Evolutionary conservation across 805 yeast species (phyloP).

Genomic region (Candida broadrunensis): DNA sequence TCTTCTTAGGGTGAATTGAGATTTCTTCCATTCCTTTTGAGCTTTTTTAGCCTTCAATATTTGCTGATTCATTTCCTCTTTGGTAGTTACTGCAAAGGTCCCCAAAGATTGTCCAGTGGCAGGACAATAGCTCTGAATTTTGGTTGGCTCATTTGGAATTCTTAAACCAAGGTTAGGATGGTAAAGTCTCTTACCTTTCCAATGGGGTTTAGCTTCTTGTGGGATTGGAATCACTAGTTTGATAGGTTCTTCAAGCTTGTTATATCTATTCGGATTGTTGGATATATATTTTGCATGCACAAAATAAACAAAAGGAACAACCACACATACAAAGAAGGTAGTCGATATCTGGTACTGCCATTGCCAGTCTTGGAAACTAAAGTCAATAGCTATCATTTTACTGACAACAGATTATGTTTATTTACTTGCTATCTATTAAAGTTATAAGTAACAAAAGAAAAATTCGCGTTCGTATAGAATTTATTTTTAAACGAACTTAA

Average conservation of each 20-base stretch:
- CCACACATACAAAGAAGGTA: slow-evolving; percentile 39
- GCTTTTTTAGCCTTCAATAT: slow-evolving; percentile 54
- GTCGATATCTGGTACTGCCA: slow-evolving; percentile 46
- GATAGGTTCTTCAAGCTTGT: slow-evolving; percentile 40
- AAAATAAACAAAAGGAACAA: slow-evolving; percentile 33
- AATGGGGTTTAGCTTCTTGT: slow-evolving; percentile 78
- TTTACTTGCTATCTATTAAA: too few relatives aligned
- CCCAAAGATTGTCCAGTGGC: slow-evolving; percentile 93
- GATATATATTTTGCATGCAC: slow-evolving; percentile 35
- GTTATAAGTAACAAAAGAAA: too few relatives aligned
- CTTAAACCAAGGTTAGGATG: slow-evolving; percentile 54
- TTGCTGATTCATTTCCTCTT: slow-evolving; percentile 66
- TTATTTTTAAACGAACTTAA: too few relatives aligned
- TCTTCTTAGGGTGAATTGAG: slow-evolving; percentile 65
- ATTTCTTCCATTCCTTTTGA: slow-evolving; percentile 47
- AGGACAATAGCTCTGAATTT: slow-evolving; percentile 87
- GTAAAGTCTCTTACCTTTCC: slow-evolving; percentile 83
- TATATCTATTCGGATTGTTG: slow-evolving; percentile 36
- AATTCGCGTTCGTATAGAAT: too few relatives aligned
- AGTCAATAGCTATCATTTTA: slow-evolving; percentile 41
- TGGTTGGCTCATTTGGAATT: slow-evolving; percentile 59
- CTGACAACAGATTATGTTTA: too few relatives aligned
- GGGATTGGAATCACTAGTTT: slow-evolving; percentile 61
- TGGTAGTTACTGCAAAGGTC: slow-evolving; percentile 58
- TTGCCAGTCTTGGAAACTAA: slow-evolving; percentile 35